Evolutionary conservation across 2,329 filamentous ascomycete species (phyloP).

Genomic region (Talaromyces sp.): DNA sequence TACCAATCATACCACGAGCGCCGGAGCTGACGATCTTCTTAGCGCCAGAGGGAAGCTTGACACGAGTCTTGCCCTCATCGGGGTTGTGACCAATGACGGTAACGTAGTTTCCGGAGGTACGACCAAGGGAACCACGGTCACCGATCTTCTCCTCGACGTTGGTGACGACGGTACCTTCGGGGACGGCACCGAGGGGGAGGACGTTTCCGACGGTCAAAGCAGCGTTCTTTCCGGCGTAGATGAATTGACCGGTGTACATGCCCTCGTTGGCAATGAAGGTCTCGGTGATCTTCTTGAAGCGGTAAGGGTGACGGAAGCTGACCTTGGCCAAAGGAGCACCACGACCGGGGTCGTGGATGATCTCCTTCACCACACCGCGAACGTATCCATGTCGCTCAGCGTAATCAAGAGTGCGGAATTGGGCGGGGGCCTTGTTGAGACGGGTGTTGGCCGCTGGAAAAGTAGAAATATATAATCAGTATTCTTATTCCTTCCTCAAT

Average conservation of each 20-base stretch:
- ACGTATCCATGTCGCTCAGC: slow-evolving; percentile 97
- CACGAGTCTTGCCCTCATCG: slow-evolving; percentile 98
- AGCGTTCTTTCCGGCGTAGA: slow-evolving; percentile 99
- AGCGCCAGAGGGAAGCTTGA: slow-evolving; percentile 98
- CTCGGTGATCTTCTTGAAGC: slow-evolving; percentile 95
- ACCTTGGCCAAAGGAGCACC: slow-evolving; percentile 97
- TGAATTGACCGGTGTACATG: slow-evolving; percentile 99
- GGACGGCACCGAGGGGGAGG: slow-evolving; percentile 87
- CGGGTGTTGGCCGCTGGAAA: slow-evolving; percentile 72
- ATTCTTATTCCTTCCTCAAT: slow-evolving; percentile 22
- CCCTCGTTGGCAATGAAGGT: slow-evolving; percentile 99
- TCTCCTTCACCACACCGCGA: slow-evolving; percentile 96
- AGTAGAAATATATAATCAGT: slow-evolving; percentile 30
- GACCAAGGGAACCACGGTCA: slow-evolving; percentile 92
- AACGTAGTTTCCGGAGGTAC: slow-evolving; percentile 99
- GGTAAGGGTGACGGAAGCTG: slow-evolving; percentile 95
- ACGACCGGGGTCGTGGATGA: slow-evolving; percentile 97
- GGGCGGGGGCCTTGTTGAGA: slow-evolving; percentile 90
- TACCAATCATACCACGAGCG: slow-evolving; percentile 97
- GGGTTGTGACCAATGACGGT: slow-evolving; percentile 97
- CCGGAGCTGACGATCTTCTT: slow-evolving; percentile 97
- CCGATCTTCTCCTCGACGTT: slow-evolving; percentile 99
- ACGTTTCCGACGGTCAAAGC: slow-evolving; percentile 95
- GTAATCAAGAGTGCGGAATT: slow-evolving; percentile 96
- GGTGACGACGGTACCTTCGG: slow-evolving; percentile 97